Evolutionary conservation across 306 rosid species (phyloP).

Genomic region (Gleditsia sinensis): DNA sequence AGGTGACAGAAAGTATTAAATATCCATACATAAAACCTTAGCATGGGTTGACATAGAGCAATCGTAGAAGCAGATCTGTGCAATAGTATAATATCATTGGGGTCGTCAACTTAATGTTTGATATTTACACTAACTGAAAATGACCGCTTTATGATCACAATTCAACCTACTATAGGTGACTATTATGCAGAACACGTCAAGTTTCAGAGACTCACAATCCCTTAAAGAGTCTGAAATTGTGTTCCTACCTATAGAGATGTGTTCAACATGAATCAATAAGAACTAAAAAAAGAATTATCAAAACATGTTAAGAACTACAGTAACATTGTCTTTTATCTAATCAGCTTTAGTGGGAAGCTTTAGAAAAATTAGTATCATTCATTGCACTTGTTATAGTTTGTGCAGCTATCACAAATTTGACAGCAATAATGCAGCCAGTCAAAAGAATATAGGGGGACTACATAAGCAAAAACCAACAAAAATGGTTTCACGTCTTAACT

Average conservation of each 20-base stretch:
- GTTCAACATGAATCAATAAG: too few relatives aligned
- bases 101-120: background rate
- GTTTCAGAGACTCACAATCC: background rate
- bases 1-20: background rate
- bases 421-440: background rate
- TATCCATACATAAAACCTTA: background rate
- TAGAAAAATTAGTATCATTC: background rate
- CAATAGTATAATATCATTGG: constrained; percentile 5
- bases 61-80: constrained; percentile 1
- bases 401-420: constrained; percentile 15
- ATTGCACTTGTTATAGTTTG: background rate
- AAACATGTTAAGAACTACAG: too few relatives aligned
- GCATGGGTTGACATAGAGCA: background rate
- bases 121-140: background rate
- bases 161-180: constrained; percentile 8
- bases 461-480: constrained; percentile 17
- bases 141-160: background rate
- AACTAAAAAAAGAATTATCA: too few relatives aligned
- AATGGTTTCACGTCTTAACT: constrained; percentile 9
- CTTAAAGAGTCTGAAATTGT: background rate
- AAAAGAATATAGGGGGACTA: background rate
- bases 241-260: background rate
- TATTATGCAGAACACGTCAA: background rate
- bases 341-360: background rate
- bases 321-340: constrained; percentile 11